Base-by-base conservation (phyloP, 129 eudicot genomes). In the Erigeron canadensis region DNA sequence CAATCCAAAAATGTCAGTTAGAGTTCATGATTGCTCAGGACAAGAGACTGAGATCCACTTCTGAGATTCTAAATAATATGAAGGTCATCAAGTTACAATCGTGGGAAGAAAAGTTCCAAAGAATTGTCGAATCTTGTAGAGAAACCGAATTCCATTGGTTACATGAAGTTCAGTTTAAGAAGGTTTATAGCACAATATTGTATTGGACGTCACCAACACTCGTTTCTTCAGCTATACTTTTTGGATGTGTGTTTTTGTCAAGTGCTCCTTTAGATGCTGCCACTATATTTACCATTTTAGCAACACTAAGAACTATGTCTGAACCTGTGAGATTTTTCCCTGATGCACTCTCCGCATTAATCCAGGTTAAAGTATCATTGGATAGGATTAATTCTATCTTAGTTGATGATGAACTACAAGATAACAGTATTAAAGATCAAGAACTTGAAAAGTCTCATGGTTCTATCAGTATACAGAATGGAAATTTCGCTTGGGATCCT, bases 31-130 rank as follows among this genome's bases (percentile, higher is more conserved):
- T 42, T 4, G 84, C 83, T 1, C 93, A 89, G 79, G 98, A 91
- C 42, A 79, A 77, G 79, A 53, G 96, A 63, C 80, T 88, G 40
- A 72, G 91, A 77, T 81, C 91, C 54, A 80, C 81, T 54, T 86
- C 98, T 7, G 98, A 91, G 79, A 78, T 88, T 54, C 74, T 91
- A 28, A 88, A 88, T 80, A 91, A 79, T 71, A 91, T 91, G 95
- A 88, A 86, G 54, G 84, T 91, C 28, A 86, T 91, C 37, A 91
- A 91, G 85, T 71, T 88, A 72, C 96, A 88, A 72, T 86, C 96
- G 6, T 91, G 96, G 98, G 98, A 91, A 59, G 88, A 79, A 42
- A 80, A 83, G 0, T 91, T 88, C 85, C 77, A 75, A 76, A 80
- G 70, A 42, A 6, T 73, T 48, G 47, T 84, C 2, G 86, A 84